phyloP scores from a whole-genome alignment of 2,329 filamentous ascomycete genomes.

The Ophiostoma pallidulum region DNA sequence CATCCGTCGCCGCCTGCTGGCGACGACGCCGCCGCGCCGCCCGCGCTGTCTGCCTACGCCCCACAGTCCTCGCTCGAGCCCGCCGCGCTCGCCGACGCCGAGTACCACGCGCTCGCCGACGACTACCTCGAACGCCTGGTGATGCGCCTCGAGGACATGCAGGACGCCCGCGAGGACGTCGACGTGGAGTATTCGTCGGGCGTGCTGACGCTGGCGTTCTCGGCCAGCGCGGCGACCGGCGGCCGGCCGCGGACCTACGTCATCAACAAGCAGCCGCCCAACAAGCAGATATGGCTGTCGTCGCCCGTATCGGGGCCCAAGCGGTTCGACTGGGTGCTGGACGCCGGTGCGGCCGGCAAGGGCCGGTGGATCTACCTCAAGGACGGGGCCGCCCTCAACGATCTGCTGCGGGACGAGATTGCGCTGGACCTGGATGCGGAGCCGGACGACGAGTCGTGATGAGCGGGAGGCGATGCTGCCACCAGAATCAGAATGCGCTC shows the following conservation, averaged over 20 bases:
- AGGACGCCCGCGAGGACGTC: slow-evolving; percentile 64
- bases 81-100: slow-evolving; percentile 46
- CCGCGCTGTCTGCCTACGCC: slow-evolving; percentile 26
- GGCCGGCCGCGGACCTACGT: slow-evolving; percentile 72
- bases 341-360: slow-evolving; percentile 43
- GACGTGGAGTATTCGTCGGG: slow-evolving; percentile 70
- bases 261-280: slow-evolving; percentile 96
- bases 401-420: slow-evolving; percentile 67
- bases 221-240: not conserved
- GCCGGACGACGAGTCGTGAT: not conserved
- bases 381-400: slow-evolving; percentile 66
- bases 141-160: slow-evolving; percentile 57
- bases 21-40: not conserved
- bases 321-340: slow-evolving; percentile 80
- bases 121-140: slow-evolving; percentile 55
- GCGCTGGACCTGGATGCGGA: slow-evolving; percentile 46
- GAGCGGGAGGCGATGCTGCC: slow-evolving; percentile 15
- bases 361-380: slow-evolving; percentile 84
- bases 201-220: slow-evolving; percentile 15
- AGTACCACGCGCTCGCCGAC: slow-evolving; percentile 74
- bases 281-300: slow-evolving; percentile 95
- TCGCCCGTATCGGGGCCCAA: slow-evolving; percentile 88
- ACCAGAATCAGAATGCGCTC: not conserved
- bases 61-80: slow-evolving; percentile 20
- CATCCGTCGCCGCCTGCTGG: not conserved